Base-by-base conservation (phyloP, 495 filamentous ascomycete genomes). In the Aspergillus saccharolyticus region DNA sequence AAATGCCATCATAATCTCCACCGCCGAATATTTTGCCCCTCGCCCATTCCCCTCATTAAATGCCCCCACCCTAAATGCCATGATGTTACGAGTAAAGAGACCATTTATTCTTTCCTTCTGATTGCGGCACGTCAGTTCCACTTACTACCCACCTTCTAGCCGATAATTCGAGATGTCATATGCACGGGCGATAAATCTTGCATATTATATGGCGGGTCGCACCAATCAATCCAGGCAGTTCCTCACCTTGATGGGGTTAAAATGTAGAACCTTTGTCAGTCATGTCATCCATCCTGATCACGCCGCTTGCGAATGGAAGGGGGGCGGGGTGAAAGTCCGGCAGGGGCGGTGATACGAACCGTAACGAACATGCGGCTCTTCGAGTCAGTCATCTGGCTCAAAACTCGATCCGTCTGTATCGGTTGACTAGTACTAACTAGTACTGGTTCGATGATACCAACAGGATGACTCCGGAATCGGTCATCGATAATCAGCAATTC, bases 101-200 rank as follows among this genome's bases (percentile, higher is more conserved):
- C n/a, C n/a, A n/a, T n/a, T n/a, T n/a, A n/a, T n/a, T n/a, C n/a
- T n/a, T n/a, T n/a, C n/a, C n/a, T n/a, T n/a, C n/a, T 2, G 20
- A 15, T 49, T 49, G 43, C 59, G 50, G 59, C 59, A 61, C 45
- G 59, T 57, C 54, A 61, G 33, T 42, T 57, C 43, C 25, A 30
- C 25, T 15, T 21, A 5, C 22, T 49, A 49, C 46, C 55, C 43
- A 44, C 48, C 56, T 49, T 53, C 59, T 57, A 24, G 49, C 50
- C 43, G 51, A 51, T 50, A 24, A 65, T 50, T 42, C 60, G 59
- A 62, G 63, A 65, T 60, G 63, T 65, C 63, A 62, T 65, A 62
- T 65, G 64, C 64, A 66, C 55, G 60, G 63, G 49, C 56, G 58
- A 61, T 58, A 59, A 53, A 59, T 63, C 60, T 59, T 63, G 60